phyloP scores from a whole-genome alignment of 179 eudicot genomes.

The Beta macrorhiza region DNA sequence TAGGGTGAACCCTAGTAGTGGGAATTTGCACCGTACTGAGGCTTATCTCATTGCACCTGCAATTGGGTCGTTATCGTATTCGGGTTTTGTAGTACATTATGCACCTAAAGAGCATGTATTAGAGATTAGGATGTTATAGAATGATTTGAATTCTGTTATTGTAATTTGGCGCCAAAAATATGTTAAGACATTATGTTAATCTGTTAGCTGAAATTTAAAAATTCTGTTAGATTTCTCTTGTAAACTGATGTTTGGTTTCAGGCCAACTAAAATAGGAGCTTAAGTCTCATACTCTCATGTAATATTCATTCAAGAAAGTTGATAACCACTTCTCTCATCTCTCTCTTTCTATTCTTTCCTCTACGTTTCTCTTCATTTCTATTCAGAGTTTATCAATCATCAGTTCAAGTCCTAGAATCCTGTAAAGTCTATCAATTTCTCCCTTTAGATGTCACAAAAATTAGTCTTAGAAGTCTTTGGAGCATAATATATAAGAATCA shows the following conservation, averaged over 20 bases:
- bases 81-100: slow-evolving; percentile 77
- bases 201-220: too few species aligned
- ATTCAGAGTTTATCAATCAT: background rate
- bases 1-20: slow-evolving; percentile 90
- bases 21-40: slow-evolving; percentile 91
- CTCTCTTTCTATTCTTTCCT: too few species aligned
- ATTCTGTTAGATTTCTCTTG: too few species aligned
- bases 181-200: too few species aligned
- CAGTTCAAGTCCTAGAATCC: background rate
- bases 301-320: too few species aligned
- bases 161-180: too few species aligned
- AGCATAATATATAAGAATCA: background rate
- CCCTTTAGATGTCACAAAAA: background rate
- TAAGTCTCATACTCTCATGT: too few species aligned
- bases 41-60: slow-evolving; percentile 72
- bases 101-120: slow-evolving; percentile 81
- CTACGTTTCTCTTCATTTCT: slow-evolving; percentile 64
- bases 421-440: background rate
- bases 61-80: slow-evolving; percentile 45
- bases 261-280: too few species aligned
- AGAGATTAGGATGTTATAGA: slow-evolving; percentile 58
- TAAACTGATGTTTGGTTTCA: too few species aligned
- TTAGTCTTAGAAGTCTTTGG: background rate
- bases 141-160: too few species aligned
- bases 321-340: too few species aligned